phyloP scores from a whole-genome alignment of 805 yeast genomes.

The Wickerhamomyces ciferrii region DNA sequence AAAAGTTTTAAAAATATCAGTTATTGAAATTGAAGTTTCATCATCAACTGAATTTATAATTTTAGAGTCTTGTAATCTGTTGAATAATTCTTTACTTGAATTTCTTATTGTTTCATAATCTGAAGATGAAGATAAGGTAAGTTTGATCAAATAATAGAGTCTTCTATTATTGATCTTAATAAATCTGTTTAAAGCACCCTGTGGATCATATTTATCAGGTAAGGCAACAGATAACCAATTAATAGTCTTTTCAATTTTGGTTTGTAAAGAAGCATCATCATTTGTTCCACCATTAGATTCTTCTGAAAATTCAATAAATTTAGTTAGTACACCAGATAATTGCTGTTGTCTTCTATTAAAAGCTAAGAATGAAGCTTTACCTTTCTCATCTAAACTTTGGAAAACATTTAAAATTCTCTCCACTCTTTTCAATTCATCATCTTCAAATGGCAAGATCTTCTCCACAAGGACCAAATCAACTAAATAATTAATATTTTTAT shows the following conservation, averaged over 20 bases:
- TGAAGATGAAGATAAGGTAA: constrained; percentile 50
- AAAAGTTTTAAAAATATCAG: constrained; percentile 47
- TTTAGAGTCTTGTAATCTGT: constrained; percentile 49
- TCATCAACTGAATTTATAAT: constrained; percentile 31
- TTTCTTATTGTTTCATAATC: constrained; percentile 56
- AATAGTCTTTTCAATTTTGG: constrained; percentile 47
- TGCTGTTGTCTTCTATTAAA: constrained; percentile 66
- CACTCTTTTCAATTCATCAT: constrained; percentile 41
- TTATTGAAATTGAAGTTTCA: constrained; percentile 31
- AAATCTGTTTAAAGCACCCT: constrained; percentile 47
- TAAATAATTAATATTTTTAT: constrained; percentile 53
- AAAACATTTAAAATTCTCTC: constrained; percentile 46
- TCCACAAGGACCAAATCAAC: constrained; percentile 63
- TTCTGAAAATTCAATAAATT: constrained; percentile 46
- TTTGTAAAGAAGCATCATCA: constrained; percentile 16
- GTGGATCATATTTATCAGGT: constrained; percentile 46
- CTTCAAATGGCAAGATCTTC: constrained; percentile 51
- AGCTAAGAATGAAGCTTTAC: constrained; percentile 63
- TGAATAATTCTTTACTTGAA: constrained; percentile 58
- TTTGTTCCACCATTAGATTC: constrained; percentile 28
- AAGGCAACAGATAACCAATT: constrained; percentile 56
- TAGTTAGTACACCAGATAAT: constrained; percentile 43
- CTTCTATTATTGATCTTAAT: constrained; percentile 54
- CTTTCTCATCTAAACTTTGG: constrained; percentile 45
- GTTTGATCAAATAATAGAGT: constrained; percentile 46